Conservation (phyloP, 768 basidiomycete genomes). For the Xerocomellus intermedius region DNA sequence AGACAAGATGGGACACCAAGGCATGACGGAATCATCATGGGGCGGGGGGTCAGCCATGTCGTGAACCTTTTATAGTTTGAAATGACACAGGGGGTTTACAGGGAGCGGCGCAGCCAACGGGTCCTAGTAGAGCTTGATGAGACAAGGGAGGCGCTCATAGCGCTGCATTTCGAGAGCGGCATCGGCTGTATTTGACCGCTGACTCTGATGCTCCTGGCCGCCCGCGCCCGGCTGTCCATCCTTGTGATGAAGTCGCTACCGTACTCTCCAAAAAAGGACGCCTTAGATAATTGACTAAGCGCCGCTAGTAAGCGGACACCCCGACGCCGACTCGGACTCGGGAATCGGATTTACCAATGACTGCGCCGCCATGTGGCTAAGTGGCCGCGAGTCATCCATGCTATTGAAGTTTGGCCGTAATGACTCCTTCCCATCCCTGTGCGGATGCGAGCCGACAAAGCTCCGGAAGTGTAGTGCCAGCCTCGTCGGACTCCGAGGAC, state of each 20-base stretch:
- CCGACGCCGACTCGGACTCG: background rate
- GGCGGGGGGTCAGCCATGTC: background rate
- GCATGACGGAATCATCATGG: slow-evolving; percentile 21
- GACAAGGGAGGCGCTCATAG: slow-evolving; percentile 14
- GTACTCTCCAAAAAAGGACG: slow-evolving; percentile 14
- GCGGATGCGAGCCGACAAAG: no score
- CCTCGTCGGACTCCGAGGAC: no score
- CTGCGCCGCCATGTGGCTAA: no score
- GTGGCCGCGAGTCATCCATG: no score
- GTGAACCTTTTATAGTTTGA: slow-evolving; percentile 27
- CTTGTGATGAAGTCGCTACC: slow-evolving; percentile 8
- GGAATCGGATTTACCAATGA: no score
- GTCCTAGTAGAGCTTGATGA: slow-evolving; percentile 26
- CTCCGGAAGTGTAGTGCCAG: no score
- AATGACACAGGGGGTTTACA: slow-evolving; percentile 16
- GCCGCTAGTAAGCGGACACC: background rate
- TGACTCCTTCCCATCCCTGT: no score
- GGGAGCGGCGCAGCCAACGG: slow-evolving; percentile 17
- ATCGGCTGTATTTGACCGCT: slow-evolving; percentile 31
- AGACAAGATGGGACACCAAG: slow-evolving; percentile 31
- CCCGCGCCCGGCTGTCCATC: background rate
- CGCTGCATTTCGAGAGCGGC: slow-evolving; percentile 23
- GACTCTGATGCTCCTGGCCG: slow-evolving; percentile 12
- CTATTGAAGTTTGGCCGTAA: no score
- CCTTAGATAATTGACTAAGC: slow-evolving; percentile 23